A percentile compares a stretch with the other conserved stretches of the same genome.
Evolutionary conservation across 2,329 filamentous ascomycete species (phyloP).

Genomic region (Stylonectria norvegica): DNA sequence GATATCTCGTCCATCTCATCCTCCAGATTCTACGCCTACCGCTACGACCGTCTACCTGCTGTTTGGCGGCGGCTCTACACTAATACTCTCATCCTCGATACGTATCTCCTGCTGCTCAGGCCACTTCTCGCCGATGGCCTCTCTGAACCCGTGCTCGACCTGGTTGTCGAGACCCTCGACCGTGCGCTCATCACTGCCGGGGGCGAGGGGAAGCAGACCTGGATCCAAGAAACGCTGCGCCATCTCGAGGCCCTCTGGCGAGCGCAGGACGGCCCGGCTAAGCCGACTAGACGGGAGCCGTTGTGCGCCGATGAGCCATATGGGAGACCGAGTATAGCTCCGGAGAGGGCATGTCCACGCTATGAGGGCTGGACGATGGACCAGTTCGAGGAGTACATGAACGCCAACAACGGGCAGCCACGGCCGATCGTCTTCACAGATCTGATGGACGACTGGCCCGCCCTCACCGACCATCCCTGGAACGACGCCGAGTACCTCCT

Average conservation of each 20-base stretch:
- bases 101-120: constrained; percentile 37
- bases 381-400: constrained; percentile 60
- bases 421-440: constrained; percentile 68
- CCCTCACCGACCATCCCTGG: constrained; percentile 67
- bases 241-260: constrained; percentile 35
- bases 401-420: constrained; percentile 39
- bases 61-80: constrained; percentile 71
- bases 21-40: constrained; percentile 66
- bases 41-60: constrained; percentile 61
- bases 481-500: constrained; percentile 69
- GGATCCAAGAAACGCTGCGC: constrained; percentile 51
- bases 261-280: constrained; percentile 14
- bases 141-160: constrained; percentile 39
- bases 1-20: constrained; percentile 59
- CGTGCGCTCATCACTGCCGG: constrained; percentile 73
- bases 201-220: constrained; percentile 48
- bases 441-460: constrained; percentile 69
- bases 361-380: constrained; percentile 49
- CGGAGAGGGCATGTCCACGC: constrained; percentile 24
- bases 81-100: constrained; percentile 65
- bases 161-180: constrained; percentile 66
- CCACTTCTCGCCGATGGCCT: constrained; percentile 4
- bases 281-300: constrained; percentile 16
- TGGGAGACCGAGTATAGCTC: constrained; percentile 25
- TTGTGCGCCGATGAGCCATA: constrained; percentile 24